Conservation (phyloP, 371 early-diverging fungal species). For the Haplosporangium sp. region DNA sequence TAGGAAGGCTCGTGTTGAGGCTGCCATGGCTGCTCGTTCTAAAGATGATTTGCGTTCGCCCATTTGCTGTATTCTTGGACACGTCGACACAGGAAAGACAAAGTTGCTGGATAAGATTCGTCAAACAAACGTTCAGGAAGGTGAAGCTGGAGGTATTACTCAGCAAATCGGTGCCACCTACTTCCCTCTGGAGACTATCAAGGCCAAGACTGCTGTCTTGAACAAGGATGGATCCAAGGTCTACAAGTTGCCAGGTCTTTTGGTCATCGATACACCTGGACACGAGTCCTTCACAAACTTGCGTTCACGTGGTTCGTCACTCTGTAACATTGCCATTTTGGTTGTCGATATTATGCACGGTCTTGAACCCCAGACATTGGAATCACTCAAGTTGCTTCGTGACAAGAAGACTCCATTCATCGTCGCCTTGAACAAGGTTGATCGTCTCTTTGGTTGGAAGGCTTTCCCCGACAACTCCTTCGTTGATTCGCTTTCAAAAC, state of each 20-base stretch:
- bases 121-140: conserved; percentile 99
- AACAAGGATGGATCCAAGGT: conserved; percentile 64
- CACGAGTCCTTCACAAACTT: conserved; percentile 99
- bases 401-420: conserved; percentile 99
- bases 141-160: conserved; percentile 99
- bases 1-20: conserved; percentile 77
- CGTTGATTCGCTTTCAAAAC: conserved; percentile 83
- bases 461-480: conserved; percentile 87
- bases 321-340: conserved; percentile 99
- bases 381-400: conserved; percentile 95
- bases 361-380: conserved; percentile 99
- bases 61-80: conserved; percentile 99
- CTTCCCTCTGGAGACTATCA: conserved; percentile 97
- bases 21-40: conserved; percentile 88
- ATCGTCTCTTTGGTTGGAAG: conserved; percentile 98
- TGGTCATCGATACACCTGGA: conserved; percentile 99
- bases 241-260: conserved; percentile 96
- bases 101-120: conserved; percentile 99
- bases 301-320: conserved; percentile 97
- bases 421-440: conserved; percentile 99
- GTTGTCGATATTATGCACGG: conserved; percentile 99
- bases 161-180: conserved; percentile 99
- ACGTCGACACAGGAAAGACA: conserved; percentile 99
- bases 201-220: conserved; percentile 89
- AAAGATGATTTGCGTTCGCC: conserved; percentile 96